Evolutionary conservation across 2,329 filamentous ascomycete species (phyloP).

Genomic region (Aspergillus novofumigatus): DNA sequence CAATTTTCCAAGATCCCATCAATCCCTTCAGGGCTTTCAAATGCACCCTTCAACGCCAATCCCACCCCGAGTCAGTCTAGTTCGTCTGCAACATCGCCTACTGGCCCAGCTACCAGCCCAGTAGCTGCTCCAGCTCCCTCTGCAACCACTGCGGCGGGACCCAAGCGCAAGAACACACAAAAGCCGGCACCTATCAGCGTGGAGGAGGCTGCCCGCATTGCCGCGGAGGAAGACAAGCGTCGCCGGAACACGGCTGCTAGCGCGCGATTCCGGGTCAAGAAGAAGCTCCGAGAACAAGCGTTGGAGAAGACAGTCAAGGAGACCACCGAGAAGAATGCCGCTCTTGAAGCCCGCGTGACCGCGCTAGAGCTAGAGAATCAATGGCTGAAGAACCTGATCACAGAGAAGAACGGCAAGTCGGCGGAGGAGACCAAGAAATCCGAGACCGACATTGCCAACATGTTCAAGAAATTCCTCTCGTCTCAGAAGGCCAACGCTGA

Average conservation of each 20-base stretch:
- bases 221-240: conserved; percentile 89
- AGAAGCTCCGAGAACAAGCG: conserved; percentile 89
- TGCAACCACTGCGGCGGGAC: conserved; percentile 15
- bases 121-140: conserved; percentile 14
- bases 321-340: conserved; percentile 71
- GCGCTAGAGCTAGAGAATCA: conserved; percentile 78
- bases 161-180: conserved; percentile 37
- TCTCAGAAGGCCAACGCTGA: conserved; percentile 27
- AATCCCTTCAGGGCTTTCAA: conserved; percentile 10
- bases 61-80: conserved; percentile 13
- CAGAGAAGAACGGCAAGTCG: conserved; percentile 64
- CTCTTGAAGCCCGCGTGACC: conserved; percentile 68
- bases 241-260: conserved; percentile 84
- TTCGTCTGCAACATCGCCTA: conserved; percentile 10
- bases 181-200: conserved; percentile 45
- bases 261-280: conserved; percentile 90
- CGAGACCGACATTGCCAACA: conserved; percentile 44
- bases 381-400: conserved; percentile 74
- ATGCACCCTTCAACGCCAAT: conserved; percentile 10
- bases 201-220: conserved; percentile 66
- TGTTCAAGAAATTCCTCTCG: conserved; percentile 40
- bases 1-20: conserved; percentile 20
- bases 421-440: conserved; percentile 30
- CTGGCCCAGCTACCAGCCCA: conserved; percentile 15
- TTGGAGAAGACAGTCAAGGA: conserved; percentile 79